Evolutionary conservation across 352 stramenopile species (phyloP), one percentile per base, ranked within the genome.

Genomic region (Lagenidium sp.): DNA sequence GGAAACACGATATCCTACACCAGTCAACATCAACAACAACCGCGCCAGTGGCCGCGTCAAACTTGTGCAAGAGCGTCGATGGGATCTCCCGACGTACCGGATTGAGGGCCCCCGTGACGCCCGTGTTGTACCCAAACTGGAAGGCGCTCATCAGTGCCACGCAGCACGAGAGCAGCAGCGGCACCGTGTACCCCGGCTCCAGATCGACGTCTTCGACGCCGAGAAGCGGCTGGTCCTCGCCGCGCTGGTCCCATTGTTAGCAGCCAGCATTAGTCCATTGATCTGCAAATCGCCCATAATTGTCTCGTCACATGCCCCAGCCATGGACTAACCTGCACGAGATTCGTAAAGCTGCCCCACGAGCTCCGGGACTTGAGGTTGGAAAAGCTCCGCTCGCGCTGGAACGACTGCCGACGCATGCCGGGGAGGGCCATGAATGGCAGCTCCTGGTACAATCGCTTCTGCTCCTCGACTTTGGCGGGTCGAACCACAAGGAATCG

Each of bases 141-240:
- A 63, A 63, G 13, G 54, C 54, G 35, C 43, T 55, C 39, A 72
- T 63, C 39, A 72, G 59, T 40, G 62, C 62, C 3, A 72, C 62
- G 37, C 54, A 61, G 53, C 62, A 72, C 44, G 62, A 72, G 22
- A 68, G 49, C 32, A 72, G 40, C 26, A 72, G 55, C 21, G 62
- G 62, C 26, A 56, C 44, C 4, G 62, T 72, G 55, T 72, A 72
- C 8, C 62, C 62, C 0, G 62, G 53, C 47, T 72, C 62, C 8
- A 45, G 57, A 37, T 59, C 61, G 38, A 62, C 57, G 43, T 63
- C 54, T 20, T 43, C 42, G 6, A 58, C 54, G 32, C 54, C 54
- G 10, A 63, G 40, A 20, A 63, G 51, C 42, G 76, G 74, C 50
- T 92, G 79, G 36, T 85, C 71, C 60, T 92, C 79, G 22, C 78